phyloP scores from a whole-genome alignment of 1,284 basidiomycete genomes.

The Cutaneotrichosporon curvatum region DNA sequence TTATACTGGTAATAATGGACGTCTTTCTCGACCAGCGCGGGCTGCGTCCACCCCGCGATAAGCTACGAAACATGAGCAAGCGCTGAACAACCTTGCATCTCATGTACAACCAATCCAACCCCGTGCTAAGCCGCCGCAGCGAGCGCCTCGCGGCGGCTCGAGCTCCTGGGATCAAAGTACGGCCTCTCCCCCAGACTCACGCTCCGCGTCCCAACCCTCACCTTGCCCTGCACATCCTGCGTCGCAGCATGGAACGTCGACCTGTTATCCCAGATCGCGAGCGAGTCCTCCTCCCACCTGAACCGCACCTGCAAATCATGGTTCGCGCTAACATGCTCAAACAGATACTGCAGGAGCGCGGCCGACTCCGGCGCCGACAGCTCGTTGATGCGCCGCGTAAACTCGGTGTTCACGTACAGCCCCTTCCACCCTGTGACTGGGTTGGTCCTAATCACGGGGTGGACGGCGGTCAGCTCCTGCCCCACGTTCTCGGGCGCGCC shows the following conservation, averaged over 20 bases:
- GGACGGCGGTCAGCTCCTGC: constrained; percentile 52
- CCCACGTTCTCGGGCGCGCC: constrained; percentile 56
- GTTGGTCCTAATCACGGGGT: constrained; percentile 48
- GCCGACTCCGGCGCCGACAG: constrained; percentile 55
- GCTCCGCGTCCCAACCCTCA: constrained; percentile 55
- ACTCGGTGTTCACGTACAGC: constrained; percentile 56
- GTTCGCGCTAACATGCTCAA: constrained; percentile 43
- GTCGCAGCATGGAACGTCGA: constrained; percentile 50
- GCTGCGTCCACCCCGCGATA: too few relatives aligned
- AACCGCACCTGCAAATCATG: constrained; percentile 60
- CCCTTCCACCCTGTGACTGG: constrained; percentile 59
- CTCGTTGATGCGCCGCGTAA: constrained; percentile 57
- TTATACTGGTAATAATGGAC: too few relatives aligned
- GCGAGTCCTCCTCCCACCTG: constrained; percentile 42
- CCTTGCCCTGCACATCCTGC: constrained; percentile 49
- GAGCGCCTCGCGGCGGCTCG: constrained; percentile 17
- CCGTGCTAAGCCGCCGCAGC: too few relatives aligned
- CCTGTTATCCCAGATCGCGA: constrained; percentile 45
- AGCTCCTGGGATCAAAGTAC: constrained; percentile 47
- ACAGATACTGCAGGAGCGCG: constrained; percentile 16
- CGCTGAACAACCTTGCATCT: too few relatives aligned
- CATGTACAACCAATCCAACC: too few relatives aligned
- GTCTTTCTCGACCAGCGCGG: background rate
- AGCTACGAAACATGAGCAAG: too few relatives aligned
- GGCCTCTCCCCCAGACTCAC: constrained; percentile 60